A percentile compares a stretch with the other conserved stretches of the same genome.
phyloP scores from a whole-genome alignment of 495 filamentous ascomycete species.

The Pyronema omphalodes region DNA sequence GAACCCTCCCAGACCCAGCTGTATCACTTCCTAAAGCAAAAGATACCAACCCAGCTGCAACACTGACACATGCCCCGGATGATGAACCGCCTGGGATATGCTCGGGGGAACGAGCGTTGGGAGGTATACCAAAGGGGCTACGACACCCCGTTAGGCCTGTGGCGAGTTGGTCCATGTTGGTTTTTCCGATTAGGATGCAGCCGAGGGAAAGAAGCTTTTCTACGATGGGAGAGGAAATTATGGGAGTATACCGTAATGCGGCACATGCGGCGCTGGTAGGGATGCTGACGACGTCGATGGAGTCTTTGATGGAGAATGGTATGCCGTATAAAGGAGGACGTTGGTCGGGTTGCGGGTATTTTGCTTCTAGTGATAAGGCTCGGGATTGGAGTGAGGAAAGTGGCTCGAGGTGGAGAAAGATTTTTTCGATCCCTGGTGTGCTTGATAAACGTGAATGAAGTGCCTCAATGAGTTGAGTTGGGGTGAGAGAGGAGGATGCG shows the following conservation, averaged over 20 bases:
- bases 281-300: slow-evolving; percentile 39
- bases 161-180: slow-evolving; percentile 50
- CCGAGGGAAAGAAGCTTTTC: slow-evolving; percentile 29
- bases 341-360: slow-evolving; percentile 28
- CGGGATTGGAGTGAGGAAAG: slow-evolving; percentile 21
- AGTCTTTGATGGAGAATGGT: slow-evolving; percentile 48
- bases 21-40: slow-evolving; percentile 49
- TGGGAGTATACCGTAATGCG: slow-evolving; percentile 33
- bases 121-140: slow-evolving; percentile 40
- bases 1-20: slow-evolving; percentile 45
- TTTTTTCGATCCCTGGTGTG: slow-evolving; percentile 19
- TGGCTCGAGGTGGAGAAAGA: slow-evolving; percentile 25
- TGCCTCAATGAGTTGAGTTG: slow-evolving; percentile 23
- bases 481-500: not conserved
- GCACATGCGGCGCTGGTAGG: slow-evolving; percentile 43
- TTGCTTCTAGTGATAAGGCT: slow-evolving; percentile 28
- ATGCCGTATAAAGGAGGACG: slow-evolving; percentile 43
- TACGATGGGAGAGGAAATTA: slow-evolving; percentile 26
- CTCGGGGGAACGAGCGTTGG: slow-evolving; percentile 33
- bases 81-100: slow-evolving; percentile 48
- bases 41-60: slow-evolving; percentile 37
- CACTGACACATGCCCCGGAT: slow-evolving; percentile 39
- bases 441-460: slow-evolving; percentile 18
- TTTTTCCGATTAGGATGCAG: slow-evolving; percentile 46
- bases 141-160: slow-evolving; percentile 45